Base-by-base conservation (phyloP, 2,329 filamentous ascomycete genomes). In the Sporothrix protearum region DNA sequence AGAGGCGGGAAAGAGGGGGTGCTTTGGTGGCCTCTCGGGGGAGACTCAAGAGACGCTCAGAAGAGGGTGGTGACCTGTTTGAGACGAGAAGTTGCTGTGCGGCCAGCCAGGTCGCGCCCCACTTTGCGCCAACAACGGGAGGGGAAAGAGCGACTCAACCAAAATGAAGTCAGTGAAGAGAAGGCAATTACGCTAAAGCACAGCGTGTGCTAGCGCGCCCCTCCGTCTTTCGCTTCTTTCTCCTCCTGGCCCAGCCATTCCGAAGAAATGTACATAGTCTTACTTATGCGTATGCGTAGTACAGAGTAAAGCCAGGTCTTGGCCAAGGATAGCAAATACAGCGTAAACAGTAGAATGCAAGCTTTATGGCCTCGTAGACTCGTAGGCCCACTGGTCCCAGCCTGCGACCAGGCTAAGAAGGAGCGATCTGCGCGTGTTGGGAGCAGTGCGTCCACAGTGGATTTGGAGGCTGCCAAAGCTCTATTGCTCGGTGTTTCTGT, bases 171-270 rank as follows among this genome's bases (percentile, higher is more conserved):
- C 33, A 39, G 19, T 47, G 25, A 30, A 33, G 16, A 30, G 42
- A 49, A 7, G 30, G 63, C 22, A 39, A 51, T 22, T 25, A 30
- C 64, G 64, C 64, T 68, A 68, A 22, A 28, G 25, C 36, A 25
- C 25, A 12, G 36, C 22, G 51, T 30, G 19, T 45, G 51, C 39
- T 71, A 71, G 70, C 33, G 70, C 30, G 6, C 36, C 64, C 64
- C 70, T 49, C 42, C 28, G 22, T 33, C n/a, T 51, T 22, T 22
- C 33, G 42, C 3, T 16, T 47, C 51, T 16, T 64, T 25, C 71
- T 64, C 68, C 33, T 55, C 47, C 36, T 61, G 33, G 39, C 39
- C 30, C 73, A 77, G 36, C 76, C 70, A 69, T 72, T 64, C 71
- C 71, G 57, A 69, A 57, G 69, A n/a, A n/a, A n/a, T n/a, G n/a